These are phyloP conservation scores for Ophiosphaerella herpotricha DNA, from an alignment of 2,329 filamentous ascomycete species.

Conservation along the genomic window DNA sequence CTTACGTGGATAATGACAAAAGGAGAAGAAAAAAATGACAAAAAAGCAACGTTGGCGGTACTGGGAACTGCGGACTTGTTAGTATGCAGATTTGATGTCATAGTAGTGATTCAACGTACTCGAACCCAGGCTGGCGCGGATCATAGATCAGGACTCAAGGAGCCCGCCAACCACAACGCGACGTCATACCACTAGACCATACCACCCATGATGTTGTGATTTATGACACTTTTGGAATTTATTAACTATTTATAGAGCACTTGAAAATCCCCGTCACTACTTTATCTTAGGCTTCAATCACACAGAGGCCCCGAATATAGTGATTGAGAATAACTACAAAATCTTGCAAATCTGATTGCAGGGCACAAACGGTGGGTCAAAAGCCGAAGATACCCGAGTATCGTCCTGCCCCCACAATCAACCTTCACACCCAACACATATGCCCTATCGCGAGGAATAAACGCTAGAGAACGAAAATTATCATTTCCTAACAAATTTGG, in stretches of 20 bases:
- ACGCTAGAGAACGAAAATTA: too few relatives aligned
- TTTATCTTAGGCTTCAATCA: too few relatives aligned
- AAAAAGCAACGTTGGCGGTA: conserved; percentile 27
- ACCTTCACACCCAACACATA: too few relatives aligned
- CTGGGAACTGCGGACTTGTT: conserved; percentile 32
- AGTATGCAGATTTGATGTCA: conserved; percentile 17
- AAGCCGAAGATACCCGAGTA: too few relatives aligned
- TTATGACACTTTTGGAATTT: conserved; percentile 10
- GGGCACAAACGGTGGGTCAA: too few relatives aligned
- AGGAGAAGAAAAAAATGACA: conserved; percentile 19
- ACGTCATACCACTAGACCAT: conserved; percentile 40
- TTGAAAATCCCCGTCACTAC: too few relatives aligned
- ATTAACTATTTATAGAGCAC: not conserved
- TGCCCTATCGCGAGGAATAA: too few relatives aligned
- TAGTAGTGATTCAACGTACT: conserved; percentile 16
- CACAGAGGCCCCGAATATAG: too few relatives aligned
- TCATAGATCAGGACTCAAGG: conserved; percentile 21
- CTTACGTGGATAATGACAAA: not conserved
- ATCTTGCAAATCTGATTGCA: too few relatives aligned
- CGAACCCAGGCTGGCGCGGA: conserved; percentile 39
- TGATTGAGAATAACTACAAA: too few relatives aligned
- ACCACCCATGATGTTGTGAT: conserved; percentile 19
- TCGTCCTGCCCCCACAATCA: too few relatives aligned
- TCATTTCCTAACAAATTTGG: too few relatives aligned
- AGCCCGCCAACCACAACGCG: conserved; percentile 37